phyloP scores from a whole-genome alignment of 306 rosid species.

The Malus asiatica region DNA sequence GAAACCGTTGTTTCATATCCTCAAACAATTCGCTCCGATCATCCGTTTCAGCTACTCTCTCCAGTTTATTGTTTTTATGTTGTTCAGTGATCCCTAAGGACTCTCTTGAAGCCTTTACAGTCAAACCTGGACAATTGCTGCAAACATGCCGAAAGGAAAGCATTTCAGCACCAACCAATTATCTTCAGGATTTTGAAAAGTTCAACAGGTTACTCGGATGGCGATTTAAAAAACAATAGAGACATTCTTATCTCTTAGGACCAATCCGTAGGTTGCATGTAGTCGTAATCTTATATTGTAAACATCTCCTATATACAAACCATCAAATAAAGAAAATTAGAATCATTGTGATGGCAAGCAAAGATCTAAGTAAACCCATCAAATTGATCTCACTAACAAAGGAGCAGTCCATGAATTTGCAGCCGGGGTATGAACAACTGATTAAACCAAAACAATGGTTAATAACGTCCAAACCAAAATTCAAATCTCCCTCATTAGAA shows the following conservation, averaged over 20 bases:
- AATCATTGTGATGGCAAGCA: constrained; percentile 3
- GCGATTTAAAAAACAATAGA: constrained; percentile 1
- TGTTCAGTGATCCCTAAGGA: constrained; percentile 41
- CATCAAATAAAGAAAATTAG: constrained; percentile 9
- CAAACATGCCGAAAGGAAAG: constrained; percentile 16
- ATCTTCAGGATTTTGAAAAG: neutral
- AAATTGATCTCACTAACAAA: constrained; percentile 8
- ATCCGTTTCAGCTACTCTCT: constrained; percentile 33
- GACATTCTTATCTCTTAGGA: constrained; percentile 27
- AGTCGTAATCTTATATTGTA: constrained; percentile 22
- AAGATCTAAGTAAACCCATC: constrained; percentile 4
- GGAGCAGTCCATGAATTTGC: constrained; percentile 7
- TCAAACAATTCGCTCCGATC: constrained; percentile 43
- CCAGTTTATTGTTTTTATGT: constrained; percentile 33
- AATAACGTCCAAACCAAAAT: neutral
- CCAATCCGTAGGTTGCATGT: constrained; percentile 22
- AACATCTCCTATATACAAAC: constrained; percentile 13
- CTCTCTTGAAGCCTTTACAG: constrained; percentile 58
- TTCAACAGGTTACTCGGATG: constrained; percentile 11
- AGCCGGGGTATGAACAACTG: neutral
- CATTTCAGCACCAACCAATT: neutral
- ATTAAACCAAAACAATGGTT: neutral
- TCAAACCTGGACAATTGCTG: constrained; percentile 42
- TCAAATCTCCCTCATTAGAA: neutral
- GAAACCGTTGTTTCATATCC: constrained; percentile 62